Evolutionary conservation across 2,329 filamentous ascomycete genomes (phyloP).

Genomic region (Corynespora cassiicola): DNA sequence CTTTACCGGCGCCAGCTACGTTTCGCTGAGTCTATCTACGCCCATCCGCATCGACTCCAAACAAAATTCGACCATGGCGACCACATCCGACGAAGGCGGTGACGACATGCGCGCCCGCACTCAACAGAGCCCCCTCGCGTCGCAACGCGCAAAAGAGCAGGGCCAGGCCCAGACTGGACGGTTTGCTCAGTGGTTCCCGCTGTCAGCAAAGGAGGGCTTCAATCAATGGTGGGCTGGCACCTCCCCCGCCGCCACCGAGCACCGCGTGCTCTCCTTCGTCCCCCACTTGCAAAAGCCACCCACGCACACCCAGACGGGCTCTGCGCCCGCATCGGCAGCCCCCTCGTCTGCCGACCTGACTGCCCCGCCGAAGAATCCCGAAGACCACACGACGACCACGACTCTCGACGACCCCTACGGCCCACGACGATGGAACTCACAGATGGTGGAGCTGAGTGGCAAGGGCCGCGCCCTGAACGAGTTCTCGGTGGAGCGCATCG

Average conservation of each 20-base stretch:
- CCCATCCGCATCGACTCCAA: slow-evolving; percentile 34
- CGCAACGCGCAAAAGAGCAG: slow-evolving; percentile 52
- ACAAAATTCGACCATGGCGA: slow-evolving; percentile 36
- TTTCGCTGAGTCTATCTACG: slow-evolving; percentile 34
- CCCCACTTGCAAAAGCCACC: slow-evolving; percentile 79
- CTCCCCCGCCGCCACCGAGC: slow-evolving; percentile 84
- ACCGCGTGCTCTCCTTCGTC: slow-evolving; percentile 83
- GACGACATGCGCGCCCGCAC: slow-evolving; percentile 29
- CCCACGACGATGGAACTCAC: slow-evolving; percentile 82
- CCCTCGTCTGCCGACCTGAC: slow-evolving; percentile 48
- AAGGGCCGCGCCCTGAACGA: slow-evolving; percentile 91
- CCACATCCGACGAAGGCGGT: slow-evolving; percentile 13
- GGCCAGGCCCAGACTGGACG: slow-evolving; percentile 37
- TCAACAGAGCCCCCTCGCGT: slow-evolving; percentile 57
- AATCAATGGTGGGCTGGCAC: slow-evolving; percentile 92
- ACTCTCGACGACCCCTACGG: slow-evolving; percentile 76
- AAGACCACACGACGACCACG: slow-evolving; percentile 54
- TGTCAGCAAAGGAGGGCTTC: slow-evolving; percentile 90
- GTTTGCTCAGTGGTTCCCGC: slow-evolving; percentile 69
- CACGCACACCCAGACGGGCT: slow-evolving; percentile 70
- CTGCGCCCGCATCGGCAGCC: slow-evolving; percentile 53
- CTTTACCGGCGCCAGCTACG: slow-evolving; percentile 39
- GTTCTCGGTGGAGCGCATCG: slow-evolving; percentile 84
- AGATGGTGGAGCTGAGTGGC: slow-evolving; percentile 82
- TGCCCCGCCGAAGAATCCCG: slow-evolving; percentile 43